Base-by-base conservation (phyloP, 345 rosid genomes). In the Lumnitzera littorea region DNA sequence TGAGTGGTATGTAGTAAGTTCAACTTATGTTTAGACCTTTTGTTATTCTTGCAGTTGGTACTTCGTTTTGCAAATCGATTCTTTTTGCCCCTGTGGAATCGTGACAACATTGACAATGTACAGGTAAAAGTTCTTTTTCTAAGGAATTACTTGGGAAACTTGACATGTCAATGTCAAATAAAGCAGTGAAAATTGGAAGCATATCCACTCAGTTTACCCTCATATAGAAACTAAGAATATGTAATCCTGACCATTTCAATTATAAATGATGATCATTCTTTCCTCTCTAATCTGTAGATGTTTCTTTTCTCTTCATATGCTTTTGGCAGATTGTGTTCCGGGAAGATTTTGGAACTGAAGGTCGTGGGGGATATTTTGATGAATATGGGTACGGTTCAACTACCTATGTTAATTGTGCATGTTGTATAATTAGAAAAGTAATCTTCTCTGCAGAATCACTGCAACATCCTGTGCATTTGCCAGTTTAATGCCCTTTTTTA, bases 291-390 rank as follows among this genome's bases (percentile, higher is more conserved):
- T 15, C 43, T 13, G 5, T 53, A 10, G 16, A 47, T 55, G 9
- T 27, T 27, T 55, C 5, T 16, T 11, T 63, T 51, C 24, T 53
- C 62, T 20, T 6, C 10, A 9, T 53, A 15, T 25, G 23, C 11
- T 48, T 56, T 68, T 58, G 57, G 60, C 77, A 94, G 97, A 90
- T 94, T 50, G 97, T 94, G n/a, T 94, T 94, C 80, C 79, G 99
- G 58, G 99, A 94, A 75, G 91, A 90, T 69, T 94, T 94, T 70
- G 99, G 99, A 76, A 90, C 88, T n/a, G 99, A 94, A 57, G 99
- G 99, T 53, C 99, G 99, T 7, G 97, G 99, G 49, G 99, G 99
- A 75, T 94, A 94, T 71, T 94, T 94, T 62, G 92, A 94, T 75
- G 89, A 94, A 84, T 94, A 94, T 17, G 99, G 99, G 97, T 94